Percentiles rank a stretch among this genome's conserved stretches.
Conservation (phyloP, 1,284 basidiomycete genomes). For the Leccinum griseonigrum region DNA sequence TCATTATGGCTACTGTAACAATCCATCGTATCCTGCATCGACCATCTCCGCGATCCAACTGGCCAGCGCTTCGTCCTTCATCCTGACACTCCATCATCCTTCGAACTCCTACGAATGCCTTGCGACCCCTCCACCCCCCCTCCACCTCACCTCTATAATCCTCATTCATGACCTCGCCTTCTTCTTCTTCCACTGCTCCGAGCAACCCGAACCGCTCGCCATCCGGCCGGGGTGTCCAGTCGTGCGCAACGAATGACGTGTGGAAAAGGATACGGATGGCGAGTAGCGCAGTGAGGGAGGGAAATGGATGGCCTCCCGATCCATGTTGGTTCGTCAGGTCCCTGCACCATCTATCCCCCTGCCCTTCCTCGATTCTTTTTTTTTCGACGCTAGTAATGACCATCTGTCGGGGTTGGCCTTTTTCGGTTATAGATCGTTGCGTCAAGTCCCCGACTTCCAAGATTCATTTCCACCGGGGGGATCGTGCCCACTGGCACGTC, state of each 20-base stretch:
- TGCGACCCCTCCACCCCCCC: constrained; percentile 63
- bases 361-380: too few relatives aligned
- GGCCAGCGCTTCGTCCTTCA: constrained; percentile 69
- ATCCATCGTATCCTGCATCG: constrained; percentile 45
- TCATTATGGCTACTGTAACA: constrained; percentile 21
- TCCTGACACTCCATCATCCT: constrained; percentile 62
- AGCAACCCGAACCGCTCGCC: constrained; percentile 83
- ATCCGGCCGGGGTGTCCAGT: constrained; percentile 70
- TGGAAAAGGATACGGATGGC: constrained; percentile 75
- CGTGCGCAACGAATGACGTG: constrained; percentile 65
- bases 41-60: constrained; percentile 80
- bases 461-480: too few relatives aligned
- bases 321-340: too few relatives aligned
- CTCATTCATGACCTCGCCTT: constrained; percentile 41
- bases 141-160: constrained; percentile 48
- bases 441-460: too few relatives aligned
- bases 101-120: constrained; percentile 63
- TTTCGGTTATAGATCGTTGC: too few relatives aligned
- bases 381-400: too few relatives aligned
- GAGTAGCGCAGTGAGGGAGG: constrained; percentile 68
- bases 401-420: too few relatives aligned
- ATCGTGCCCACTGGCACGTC: too few relatives aligned
- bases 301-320: too few relatives aligned
- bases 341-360: too few relatives aligned
- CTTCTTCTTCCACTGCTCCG: constrained; percentile 64